A percentile compares a stretch with the other conserved stretches of the same genome.
Evolutionary conservation across 2,329 filamentous ascomycete genomes (phyloP).

Genomic region (Leptodontidium sp.): DNA sequence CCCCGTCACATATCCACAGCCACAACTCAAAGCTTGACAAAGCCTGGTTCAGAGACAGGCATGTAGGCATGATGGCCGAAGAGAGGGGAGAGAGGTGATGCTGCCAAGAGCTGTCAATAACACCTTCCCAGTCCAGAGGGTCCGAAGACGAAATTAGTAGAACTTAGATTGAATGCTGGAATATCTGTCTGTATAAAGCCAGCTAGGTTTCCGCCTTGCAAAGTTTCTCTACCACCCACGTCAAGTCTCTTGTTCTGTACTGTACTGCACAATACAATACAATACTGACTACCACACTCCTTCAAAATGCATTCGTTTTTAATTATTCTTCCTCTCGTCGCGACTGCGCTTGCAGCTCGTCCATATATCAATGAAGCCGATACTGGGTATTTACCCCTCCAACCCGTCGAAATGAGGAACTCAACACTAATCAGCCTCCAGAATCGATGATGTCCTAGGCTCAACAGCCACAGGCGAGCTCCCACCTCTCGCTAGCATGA

Average conservation of each 20-base stretch:
- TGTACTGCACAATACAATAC: neutral
- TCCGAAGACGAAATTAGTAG: neutral
- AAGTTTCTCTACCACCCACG: neutral
- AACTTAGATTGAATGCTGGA: neutral
- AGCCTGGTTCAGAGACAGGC: neutral
- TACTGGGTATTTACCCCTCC: conserved; percentile 21
- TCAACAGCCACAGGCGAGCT: conserved; percentile 38
- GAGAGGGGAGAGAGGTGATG: neutral
- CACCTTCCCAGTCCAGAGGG: conserved; percentile 11
- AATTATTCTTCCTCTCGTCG: conserved; percentile 18
- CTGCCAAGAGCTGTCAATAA: neutral
- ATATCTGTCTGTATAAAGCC: conserved; percentile 1
- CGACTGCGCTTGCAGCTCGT: conserved; percentile 21
- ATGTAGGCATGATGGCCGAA: neutral
- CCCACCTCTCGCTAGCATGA: conserved; percentile 54
- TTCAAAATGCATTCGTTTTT: conserved; percentile 24
- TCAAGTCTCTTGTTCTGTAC: neutral
- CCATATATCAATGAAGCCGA: conserved; percentile 26
- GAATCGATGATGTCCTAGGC: conserved; percentile 29
- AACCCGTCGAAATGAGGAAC: neutral
- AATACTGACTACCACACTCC: conserved; percentile 6
- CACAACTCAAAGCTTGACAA: neutral
- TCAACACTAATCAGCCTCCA: neutral
- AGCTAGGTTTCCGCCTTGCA: neutral
- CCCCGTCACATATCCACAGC: neutral